These are phyloP conservation scores for Chondrostereum purpureum DNA, from an alignment of 1,284 basidiomycete species.

Conservation along the genomic window DNA sequence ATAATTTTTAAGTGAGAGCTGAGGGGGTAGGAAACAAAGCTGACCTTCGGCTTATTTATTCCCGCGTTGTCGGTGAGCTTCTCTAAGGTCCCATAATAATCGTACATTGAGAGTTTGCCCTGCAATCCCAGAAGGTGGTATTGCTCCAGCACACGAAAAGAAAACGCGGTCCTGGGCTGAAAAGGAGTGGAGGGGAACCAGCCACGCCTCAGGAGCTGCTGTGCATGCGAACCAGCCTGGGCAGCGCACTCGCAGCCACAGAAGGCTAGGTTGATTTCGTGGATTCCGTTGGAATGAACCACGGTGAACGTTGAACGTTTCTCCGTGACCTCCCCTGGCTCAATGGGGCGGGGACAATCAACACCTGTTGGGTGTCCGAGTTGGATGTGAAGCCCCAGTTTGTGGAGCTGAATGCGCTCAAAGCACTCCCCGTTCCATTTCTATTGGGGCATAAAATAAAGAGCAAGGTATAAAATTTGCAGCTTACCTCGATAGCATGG, in stretches of 20 bases:
- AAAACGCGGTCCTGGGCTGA: conserved; percentile 11
- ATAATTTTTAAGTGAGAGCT: neutral
- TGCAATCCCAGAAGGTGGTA: conserved; percentile 15
- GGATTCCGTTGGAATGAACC: neutral
- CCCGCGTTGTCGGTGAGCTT: conserved; percentile 12
- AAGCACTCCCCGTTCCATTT: neutral
- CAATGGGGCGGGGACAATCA: too few species aligned
- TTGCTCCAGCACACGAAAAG: conserved; percentile 11
- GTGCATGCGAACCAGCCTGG: too few species aligned
- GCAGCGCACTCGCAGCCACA: neutral
- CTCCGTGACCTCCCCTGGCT: too few species aligned
- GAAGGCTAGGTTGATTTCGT: neutral
- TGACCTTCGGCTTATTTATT: neutral
- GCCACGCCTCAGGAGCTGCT: conserved; percentile 4
- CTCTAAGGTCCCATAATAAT: conserved; percentile 16
- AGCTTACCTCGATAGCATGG: neutral
- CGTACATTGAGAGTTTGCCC: conserved; percentile 15
- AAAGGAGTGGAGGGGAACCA: conserved; percentile 8
- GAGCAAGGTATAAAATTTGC: neutral
- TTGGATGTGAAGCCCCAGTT: neutral
- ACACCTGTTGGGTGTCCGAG: neutral
- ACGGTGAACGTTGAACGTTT: too few species aligned
- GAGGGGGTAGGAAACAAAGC: neutral
- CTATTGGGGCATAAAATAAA: neutral
- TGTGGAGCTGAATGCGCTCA: neutral